Base-by-base conservation (phyloP, 176 grass and related monocot species). In the Pontederia paniculata region DNA sequence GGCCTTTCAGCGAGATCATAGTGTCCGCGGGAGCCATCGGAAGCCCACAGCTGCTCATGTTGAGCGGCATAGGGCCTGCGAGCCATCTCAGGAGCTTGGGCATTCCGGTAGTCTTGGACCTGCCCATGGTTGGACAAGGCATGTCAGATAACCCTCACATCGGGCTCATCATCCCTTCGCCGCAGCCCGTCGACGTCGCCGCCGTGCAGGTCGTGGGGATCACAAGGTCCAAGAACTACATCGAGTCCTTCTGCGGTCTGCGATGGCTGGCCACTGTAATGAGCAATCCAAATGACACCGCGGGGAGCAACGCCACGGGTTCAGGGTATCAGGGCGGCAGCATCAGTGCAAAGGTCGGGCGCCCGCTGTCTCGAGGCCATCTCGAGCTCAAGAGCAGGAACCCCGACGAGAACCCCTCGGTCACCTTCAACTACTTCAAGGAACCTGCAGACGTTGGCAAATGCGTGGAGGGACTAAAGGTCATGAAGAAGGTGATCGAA, bases 101-200 rank as follows among this genome's bases (percentile, higher is more conserved):
- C 59, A 42, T 95, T 49, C 73, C 71, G 49, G 77, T 82, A 23
- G 21, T 81, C 22, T 52, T 88, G 1, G 80, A 94, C 61, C 80
- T 84, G 56, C 89, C 77, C 23, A 70, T 76, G 71, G 89, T 94
- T 8, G 89, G 89, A 67, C 77, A 88, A 46, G 89, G 84, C 46
- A 79, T 94, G 51, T 73, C 89, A 0, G 89, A 94, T 70, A 94
- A 94, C 74, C 80, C 89, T 5, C 81, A 88, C 80, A 94, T 84
- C 60, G 74, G 80, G 23, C 73, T 94, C 52, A 88, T 81, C 67
- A 73, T 94, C 65, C 89, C 84, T 51, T 88, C 89, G 67, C 84
- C 74, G 2, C 59, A 70, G 45, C 80, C 80, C 7, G 74, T 88
- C 21, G 74, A 31, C 22, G 67, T 78, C 13, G 78, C 77, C 17